Base-by-base conservation (phyloP, 768 basidiomycete species). In the Dendrothele bispora region DNA sequence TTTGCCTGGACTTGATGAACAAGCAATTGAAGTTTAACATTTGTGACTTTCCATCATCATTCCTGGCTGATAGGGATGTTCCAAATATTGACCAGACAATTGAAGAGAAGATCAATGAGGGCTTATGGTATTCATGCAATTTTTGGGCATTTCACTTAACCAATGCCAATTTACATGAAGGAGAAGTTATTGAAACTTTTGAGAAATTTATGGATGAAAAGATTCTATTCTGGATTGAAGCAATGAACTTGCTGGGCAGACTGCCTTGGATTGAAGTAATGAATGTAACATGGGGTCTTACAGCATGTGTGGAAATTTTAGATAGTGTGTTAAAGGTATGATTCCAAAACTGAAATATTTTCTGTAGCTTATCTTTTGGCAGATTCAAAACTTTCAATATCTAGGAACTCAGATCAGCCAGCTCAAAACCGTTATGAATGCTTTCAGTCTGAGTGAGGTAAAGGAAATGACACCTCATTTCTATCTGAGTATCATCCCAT, bases 21-120 rank as follows among this genome's bases (percentile, higher is more conserved):
- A 27, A 26, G n/a, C n/a, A n/a, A 14, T 29, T 51, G 4, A 26
- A n/a, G 18, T 51, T 51, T 37, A 51, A 51, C 20, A 51, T 51
- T 14, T 51, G 49, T 20, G 18, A 46, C 21, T 38, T 51, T 7
- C 28, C 26, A 5, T 51, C 43, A 12, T 51, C 49, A 1, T 46
- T 36, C 30, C 8, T 38, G 6, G 8, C 35, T 7, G 44, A 51
- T 22, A 14, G 3, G 6, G 43, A 51, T n/a, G 44, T 51, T 1
- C 11, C 3, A 7, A 21, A 37, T 6, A 21, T 45, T 15, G 11
- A 27, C 10, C 18, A 17, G 20, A 28, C 14, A n/a, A n/a, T n/a
- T n/a, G n/a, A 35, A 12, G 15, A 39, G 28, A 38, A 46, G 10
- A 39, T 51, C 32, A 27, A 24, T 8, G 32, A 30, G 12, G 26